Conservation (phyloP, 768 basidiomycete species). For the Boletus coccyginus region DNA sequence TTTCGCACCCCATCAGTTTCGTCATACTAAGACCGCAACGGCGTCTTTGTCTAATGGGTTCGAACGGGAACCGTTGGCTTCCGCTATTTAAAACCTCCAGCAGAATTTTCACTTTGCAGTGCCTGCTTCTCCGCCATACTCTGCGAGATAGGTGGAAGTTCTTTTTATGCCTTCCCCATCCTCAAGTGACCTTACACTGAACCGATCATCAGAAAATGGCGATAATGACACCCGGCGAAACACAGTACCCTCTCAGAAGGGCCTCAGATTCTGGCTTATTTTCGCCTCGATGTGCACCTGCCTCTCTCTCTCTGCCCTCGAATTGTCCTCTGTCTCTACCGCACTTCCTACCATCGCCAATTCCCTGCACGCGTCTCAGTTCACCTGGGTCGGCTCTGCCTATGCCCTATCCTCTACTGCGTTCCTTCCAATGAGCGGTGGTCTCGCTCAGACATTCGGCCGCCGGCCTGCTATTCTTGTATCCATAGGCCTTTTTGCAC, state of each 20-base stretch:
- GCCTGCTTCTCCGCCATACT: not conserved
- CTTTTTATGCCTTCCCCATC: not conserved
- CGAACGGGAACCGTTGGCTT: too few species aligned
- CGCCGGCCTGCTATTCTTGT: not conserved
- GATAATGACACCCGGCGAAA: not conserved
- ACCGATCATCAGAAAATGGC: too few species aligned
- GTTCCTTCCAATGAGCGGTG: not conserved
- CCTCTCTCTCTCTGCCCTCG: too few species aligned
- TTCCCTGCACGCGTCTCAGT: not conserved
- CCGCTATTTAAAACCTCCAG: too few species aligned
- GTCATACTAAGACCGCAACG: too few species aligned
- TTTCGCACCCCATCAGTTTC: too few species aligned
- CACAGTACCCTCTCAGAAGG: not conserved
- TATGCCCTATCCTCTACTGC: not conserved
- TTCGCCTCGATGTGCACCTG: too few species aligned
- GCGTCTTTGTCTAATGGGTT: too few species aligned
- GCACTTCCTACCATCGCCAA: not conserved
- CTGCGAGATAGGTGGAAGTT: not conserved
- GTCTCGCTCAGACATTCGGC: not conserved
- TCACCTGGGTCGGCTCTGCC: not conserved
- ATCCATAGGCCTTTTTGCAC: not conserved
- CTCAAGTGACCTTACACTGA: too few species aligned
- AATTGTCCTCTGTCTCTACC: not conserved
- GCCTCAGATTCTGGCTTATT: not conserved
- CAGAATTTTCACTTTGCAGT: not conserved